These are phyloP conservation scores for Rhynchosporium agropyri DNA, from an alignment of 2,329 filamentous ascomycete species.

Conservation along the genomic window DNA sequence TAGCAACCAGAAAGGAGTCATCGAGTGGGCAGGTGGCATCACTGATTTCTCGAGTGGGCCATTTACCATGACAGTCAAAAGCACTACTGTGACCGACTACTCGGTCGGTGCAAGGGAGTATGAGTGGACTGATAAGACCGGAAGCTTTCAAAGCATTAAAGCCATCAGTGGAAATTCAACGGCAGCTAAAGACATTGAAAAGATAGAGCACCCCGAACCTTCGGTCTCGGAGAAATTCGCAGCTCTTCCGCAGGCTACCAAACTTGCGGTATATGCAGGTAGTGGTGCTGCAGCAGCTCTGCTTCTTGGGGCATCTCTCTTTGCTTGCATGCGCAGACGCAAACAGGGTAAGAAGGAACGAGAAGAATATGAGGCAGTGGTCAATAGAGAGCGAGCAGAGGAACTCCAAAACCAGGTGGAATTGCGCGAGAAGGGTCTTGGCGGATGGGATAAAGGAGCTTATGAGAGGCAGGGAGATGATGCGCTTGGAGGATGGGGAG, in stretches of 20 bases:
- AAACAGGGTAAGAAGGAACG: conserved; percentile 56
- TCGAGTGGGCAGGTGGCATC: conserved; percentile 70
- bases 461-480: conserved; percentile 36
- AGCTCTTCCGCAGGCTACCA: conserved; percentile 52
- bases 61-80: conserved; percentile 75
- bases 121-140: conserved; percentile 62
- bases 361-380: conserved; percentile 41
- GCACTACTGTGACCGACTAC: conserved; percentile 58
- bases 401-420: conserved; percentile 38
- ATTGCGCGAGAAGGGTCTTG: conserved; percentile 38
- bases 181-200: conserved; percentile 48
- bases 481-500: conserved; percentile 38
- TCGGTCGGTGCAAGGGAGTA: conserved; percentile 62
- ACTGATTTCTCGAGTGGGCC: conserved; percentile 69
- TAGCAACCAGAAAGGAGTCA: conserved; percentile 56
- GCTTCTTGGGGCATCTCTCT: conserved; percentile 48
- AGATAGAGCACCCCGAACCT: conserved; percentile 41
- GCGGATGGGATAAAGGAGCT: conserved; percentile 35
- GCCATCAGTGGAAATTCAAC: conserved; percentile 61
- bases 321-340: conserved; percentile 60
- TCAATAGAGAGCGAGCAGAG: conserved; percentile 40
- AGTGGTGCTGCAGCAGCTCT: conserved; percentile 50
- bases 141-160: conserved; percentile 66
- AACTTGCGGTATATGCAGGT: conserved; percentile 56
- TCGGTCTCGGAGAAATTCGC: conserved; percentile 57